Evolutionary conservation across 1,284 basidiomycete genomes (phyloP).

Genomic region (Stygiomarasmius scandens): DNA sequence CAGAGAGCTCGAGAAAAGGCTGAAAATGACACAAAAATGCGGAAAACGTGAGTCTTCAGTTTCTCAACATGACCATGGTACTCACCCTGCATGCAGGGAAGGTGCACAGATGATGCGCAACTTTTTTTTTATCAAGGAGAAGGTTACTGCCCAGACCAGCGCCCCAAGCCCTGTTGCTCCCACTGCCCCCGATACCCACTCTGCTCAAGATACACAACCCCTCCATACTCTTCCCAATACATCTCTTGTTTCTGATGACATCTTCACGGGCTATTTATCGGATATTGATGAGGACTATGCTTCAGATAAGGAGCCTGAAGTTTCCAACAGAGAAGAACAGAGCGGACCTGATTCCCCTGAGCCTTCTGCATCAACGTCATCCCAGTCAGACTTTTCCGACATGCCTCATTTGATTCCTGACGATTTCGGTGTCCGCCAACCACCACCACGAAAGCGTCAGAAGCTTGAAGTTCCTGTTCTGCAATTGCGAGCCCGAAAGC

Average conservation of each 20-base stretch:
- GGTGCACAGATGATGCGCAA: neutral
- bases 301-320: neutral
- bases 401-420: neutral
- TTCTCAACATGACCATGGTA: neutral
- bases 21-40: neutral
- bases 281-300: constrained; percentile 5
- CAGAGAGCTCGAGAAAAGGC: constrained; percentile 4
- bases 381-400: neutral
- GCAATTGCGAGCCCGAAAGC: constrained; percentile 1
- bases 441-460: constrained; percentile 14
- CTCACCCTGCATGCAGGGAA: neutral
- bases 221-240: too few species aligned
- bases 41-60: constrained; percentile 2
- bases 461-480: constrained; percentile 17
- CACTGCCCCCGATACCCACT: neutral
- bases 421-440: neutral
- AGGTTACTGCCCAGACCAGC: neutral
- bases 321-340: too few species aligned
- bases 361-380: neutral
- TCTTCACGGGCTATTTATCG: constrained; percentile 11
- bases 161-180: neutral
- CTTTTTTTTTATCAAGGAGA: neutral
- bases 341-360: neutral
- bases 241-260: neutral
- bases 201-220: neutral